Evolutionary conservation across 805 yeast species (phyloP).

Genomic region (Starmerella sp.): DNA sequence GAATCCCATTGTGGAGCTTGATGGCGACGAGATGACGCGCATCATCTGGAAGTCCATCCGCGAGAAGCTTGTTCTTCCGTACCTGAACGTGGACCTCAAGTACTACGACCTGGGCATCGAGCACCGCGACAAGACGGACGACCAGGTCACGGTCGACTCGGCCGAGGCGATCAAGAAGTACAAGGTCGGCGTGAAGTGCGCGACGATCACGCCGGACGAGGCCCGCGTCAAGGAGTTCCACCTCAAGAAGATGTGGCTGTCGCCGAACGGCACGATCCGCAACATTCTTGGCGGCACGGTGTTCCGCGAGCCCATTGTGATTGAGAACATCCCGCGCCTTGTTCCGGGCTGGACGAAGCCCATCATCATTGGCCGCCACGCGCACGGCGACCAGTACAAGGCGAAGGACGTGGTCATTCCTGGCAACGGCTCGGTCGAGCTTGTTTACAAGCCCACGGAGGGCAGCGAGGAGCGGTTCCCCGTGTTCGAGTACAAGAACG

Average conservation of each 20-base stretch:
- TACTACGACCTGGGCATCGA: slow-evolving; percentile 86
- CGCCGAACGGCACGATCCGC: slow-evolving; percentile 95
- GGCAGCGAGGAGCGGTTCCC: slow-evolving; percentile 48
- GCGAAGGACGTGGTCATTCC: slow-evolving; percentile 79
- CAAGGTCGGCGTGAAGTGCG: slow-evolving; percentile 93
- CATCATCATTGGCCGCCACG: slow-evolving; percentile 94
- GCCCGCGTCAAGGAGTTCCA: slow-evolving; percentile 84
- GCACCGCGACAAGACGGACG: slow-evolving; percentile 78
- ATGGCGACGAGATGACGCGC: slow-evolving; percentile 96
- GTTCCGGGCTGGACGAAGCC: slow-evolving; percentile 92
- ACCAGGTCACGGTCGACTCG: slow-evolving; percentile 77
- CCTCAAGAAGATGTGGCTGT: slow-evolving; percentile 92
- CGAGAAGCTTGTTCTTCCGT: slow-evolving; percentile 75
- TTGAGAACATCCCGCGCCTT: slow-evolving; percentile 75
- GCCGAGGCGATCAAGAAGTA: slow-evolving; percentile 81
- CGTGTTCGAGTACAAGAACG: slow-evolving; percentile 51
- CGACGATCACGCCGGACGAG: slow-evolving; percentile 93
- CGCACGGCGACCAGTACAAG: slow-evolving; percentile 93
- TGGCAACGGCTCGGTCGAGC: slow-evolving; percentile 64
- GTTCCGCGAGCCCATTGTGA: slow-evolving; percentile 91
- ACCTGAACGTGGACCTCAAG: slow-evolving; percentile 73
- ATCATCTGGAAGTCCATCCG: slow-evolving; percentile 89
- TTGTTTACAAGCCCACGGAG: slow-evolving; percentile 60
- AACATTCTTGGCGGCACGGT: slow-evolving; percentile 94
- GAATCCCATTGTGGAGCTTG: slow-evolving; percentile 91